Base-by-base conservation (phyloP, 2,329 filamentous ascomycete genomes). In the Ophiostoma piceae region DNA sequence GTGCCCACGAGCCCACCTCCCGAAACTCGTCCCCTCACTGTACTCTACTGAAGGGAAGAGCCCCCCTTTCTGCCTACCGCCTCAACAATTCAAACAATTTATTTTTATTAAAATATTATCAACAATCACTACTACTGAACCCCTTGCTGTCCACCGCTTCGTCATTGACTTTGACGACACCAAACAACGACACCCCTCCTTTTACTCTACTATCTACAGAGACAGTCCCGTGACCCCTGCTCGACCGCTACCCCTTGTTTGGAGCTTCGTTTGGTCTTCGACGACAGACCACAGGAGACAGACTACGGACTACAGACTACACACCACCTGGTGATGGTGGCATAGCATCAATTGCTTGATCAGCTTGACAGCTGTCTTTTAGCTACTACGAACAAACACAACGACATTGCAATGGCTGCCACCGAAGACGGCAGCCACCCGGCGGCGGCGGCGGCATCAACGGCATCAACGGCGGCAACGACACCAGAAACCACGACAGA, bases 21-120 rank as follows among this genome's bases (percentile, higher is more conserved):
- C 22, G 51, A 57, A 57, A 57, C 51, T 57, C 47, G 9, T 54
- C 54, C 54, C 54, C 22, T 60, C 54, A 60, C 54, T 26, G 35
- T 35, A 29, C 26, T 4, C 68, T 69, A 66, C 68, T 67, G 62
- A 69, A 62, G 67, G 71, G 71, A 73, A 62, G 26, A 72, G 71
- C 66, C 43, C 68, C 66, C 67, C 67, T 67, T 41, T 66, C 67
- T 47, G 39, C 62, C 47, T 37, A 54, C 39, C 29, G 54, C 12
- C 41, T 57, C 51, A 57, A 54, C 47, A 39, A 11, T 9, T 29
- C 26, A 29, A 29, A 29, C 26, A 29, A 1, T 29, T 29, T 29
- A 29, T 29, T 29, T 29, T 29, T 29, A 29, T 29, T 29, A 29
- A 29, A 29, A 29, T 29, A 29, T 29, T 29, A 29, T 1, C 26